Evolutionary conservation across 768 basidiomycete species (phyloP).

Genomic region (Strobilomyces dryophilus): DNA sequence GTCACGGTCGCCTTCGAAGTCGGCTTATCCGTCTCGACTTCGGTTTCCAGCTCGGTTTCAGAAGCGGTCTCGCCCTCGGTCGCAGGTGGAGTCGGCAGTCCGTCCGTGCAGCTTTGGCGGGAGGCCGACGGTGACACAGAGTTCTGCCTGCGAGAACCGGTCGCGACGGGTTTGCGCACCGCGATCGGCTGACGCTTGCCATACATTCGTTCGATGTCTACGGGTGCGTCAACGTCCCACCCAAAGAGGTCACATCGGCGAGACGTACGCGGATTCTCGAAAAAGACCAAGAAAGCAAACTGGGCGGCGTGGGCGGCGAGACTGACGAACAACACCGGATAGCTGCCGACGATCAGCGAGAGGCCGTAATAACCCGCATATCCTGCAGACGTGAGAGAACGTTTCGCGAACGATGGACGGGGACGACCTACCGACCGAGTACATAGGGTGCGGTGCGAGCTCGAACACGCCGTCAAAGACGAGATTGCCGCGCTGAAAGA

Average conservation of each 20-base stretch:
- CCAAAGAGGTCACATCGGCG: neutral
- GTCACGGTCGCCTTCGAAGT: constrained; percentile 6
- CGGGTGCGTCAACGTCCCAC: neutral
- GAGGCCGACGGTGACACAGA: constrained; percentile 8
- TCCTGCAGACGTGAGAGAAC: constrained; percentile 41
- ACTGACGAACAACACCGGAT: constrained; percentile 87
- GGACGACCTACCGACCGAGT: constrained; percentile 64
- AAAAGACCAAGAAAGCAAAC: constrained; percentile 92
- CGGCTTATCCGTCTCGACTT: constrained; percentile 46
- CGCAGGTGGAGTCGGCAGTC: constrained; percentile 52
- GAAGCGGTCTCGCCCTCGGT: constrained; percentile 74
- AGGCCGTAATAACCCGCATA: constrained; percentile 98
- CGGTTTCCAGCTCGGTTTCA: constrained; percentile 65
- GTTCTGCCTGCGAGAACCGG: constrained; percentile 13
- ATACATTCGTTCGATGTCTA: constrained; percentile 92
- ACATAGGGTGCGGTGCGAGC: constrained; percentile 92
- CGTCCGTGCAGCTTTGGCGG: constrained; percentile 25
- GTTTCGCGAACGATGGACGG: neutral
- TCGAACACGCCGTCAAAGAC: constrained; percentile 99
- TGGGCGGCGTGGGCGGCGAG: constrained; percentile 94
- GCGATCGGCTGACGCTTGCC: constrained; percentile 90
- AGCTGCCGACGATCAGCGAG: constrained; percentile 85
- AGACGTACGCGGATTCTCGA: constrained; percentile 92
- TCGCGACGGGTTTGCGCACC: constrained; percentile 61
- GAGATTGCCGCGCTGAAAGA: constrained; percentile 88